Base-by-base conservation (phyloP, 768 basidiomycete species). In the Lactarius deliciosus region DNA sequence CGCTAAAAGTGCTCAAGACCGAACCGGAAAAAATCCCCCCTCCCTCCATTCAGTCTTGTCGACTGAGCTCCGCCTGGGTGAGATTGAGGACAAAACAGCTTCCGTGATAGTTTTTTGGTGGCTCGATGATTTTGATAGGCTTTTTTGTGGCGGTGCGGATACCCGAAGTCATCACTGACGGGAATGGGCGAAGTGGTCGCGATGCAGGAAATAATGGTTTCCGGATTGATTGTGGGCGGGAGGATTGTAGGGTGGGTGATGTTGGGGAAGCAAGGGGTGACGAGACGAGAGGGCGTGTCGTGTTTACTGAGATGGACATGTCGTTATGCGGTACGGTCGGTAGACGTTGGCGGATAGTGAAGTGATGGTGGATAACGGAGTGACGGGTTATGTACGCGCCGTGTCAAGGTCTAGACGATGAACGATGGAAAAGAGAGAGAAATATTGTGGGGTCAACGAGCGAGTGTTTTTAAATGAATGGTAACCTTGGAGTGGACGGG, bases 11-110 rank as follows among this genome's bases (percentile, higher is more conserved):
- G 36, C 45, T 41, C 30, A 36, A 34, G 38, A 40, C 40, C 22
- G n/a, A 53, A 50, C 50, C 18, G 65, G 16, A 30, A 22, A 38
- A 18, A 41, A 18, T 1, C 28, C 28, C 15, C 28, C 3, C 28
- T 3, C n/a, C 30, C 18, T 32, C 30, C 41, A 40, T 53, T 79
- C 74, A 84, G 70, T 84, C 83, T 76, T 87, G 87, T 72, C 90
- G 81, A 76, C 90, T 84, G 75, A 94, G 82, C 75, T 94, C 92
- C 9, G 85, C 91, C 75, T 92, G 92, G 0, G 92, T 92, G 64
- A 94, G 82, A 76, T 93, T 83, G 61, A 94, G 85, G 68, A 89
- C 80, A 72, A 92, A 94, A 63, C 76, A 73, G 45, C 84, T 85
- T 57, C 81, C 80, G 75, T 84, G 83, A 76, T 85, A 85, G 74